Percentiles rank a stretch among this genome's conserved stretches.
Evolutionary conservation across 176 grass and related monocot species (phyloP).

Genomic region (Lolium rigidum): DNA sequence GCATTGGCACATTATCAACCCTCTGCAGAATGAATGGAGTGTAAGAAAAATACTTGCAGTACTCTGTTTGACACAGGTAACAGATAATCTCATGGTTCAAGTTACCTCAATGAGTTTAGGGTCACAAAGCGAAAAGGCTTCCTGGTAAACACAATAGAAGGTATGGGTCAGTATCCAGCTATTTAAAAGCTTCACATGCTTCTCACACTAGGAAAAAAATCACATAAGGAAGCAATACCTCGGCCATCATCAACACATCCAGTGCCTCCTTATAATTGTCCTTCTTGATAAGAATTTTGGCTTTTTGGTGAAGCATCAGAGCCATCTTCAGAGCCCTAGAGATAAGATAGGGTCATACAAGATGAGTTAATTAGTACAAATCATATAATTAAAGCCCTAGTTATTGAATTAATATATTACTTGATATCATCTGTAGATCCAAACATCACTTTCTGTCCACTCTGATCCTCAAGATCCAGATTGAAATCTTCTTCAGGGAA

Average conservation of each 20-base stretch:
- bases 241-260: constrained; percentile 83
- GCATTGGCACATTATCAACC: constrained; percentile 95
- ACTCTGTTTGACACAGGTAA: constrained; percentile 32
- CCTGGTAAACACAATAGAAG: constrained; percentile 54
- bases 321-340: constrained; percentile 86
- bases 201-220: constrained; percentile 19
- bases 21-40: constrained; percentile 53
- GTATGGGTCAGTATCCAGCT: constrained; percentile 29
- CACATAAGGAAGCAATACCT: constrained; percentile 56
- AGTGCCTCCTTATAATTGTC: constrained; percentile 74
- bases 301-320: constrained; percentile 91
- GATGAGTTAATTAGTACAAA: constrained; percentile 18
- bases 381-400: not conserved
- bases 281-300: constrained; percentile 75
- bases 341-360: constrained; percentile 16
- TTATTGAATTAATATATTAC: constrained; percentile 49
- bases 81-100: constrained; percentile 39
- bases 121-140: constrained; percentile 93
- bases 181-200: constrained; percentile 27
- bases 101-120: constrained; percentile 82
- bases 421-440: constrained; percentile 83
- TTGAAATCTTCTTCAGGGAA: constrained; percentile 79
- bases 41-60: constrained; percentile 40
- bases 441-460: constrained; percentile 86
- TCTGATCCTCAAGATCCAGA: constrained; percentile 96